A percentile compares a stretch with the other conserved stretches of the same genome.
Evolutionary conservation across 305 asterid genomes (phyloP).

Genomic region (Fraxinus sp.): DNA sequence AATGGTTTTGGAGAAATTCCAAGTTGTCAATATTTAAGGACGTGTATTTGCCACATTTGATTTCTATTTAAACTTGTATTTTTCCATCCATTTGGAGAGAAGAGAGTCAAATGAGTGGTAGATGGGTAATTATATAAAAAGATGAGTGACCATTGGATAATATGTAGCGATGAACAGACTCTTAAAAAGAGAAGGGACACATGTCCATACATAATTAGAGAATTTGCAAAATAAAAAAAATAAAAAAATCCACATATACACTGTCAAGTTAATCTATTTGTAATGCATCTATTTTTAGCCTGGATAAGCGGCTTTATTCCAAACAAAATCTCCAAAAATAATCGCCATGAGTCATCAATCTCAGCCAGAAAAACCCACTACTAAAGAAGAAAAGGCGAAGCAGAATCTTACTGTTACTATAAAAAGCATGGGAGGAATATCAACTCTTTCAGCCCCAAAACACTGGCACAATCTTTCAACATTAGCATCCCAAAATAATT

Average conservation of each 20-base stretch:
- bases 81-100: not conserved
- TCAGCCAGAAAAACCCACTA: not conserved
- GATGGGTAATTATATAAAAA: not conserved
- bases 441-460: conserved; percentile 31
- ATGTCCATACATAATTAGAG: no score
- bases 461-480: conserved; percentile 21
- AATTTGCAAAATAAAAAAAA: no score
- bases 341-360: not conserved
- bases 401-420: conserved; percentile 18
- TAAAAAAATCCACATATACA: no score
- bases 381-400: conserved; percentile 6
- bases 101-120: not conserved
- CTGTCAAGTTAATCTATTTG: no score
- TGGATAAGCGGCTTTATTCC: no score
- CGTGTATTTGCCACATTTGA: not conserved
- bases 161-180: no score
- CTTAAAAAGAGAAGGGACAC: no score
- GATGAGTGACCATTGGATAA: no score
- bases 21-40: not conserved
- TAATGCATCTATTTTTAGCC: no score
- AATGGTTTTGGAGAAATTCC: not conserved
- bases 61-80: not conserved
- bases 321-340: no score
- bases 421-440: conserved; percentile 21
- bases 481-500: not conserved